A percentile compares a stretch with the other conserved stretches of the same genome.
phyloP scores from a whole-genome alignment of 305 asterid genomes.

The Striga hermonthica region DNA sequence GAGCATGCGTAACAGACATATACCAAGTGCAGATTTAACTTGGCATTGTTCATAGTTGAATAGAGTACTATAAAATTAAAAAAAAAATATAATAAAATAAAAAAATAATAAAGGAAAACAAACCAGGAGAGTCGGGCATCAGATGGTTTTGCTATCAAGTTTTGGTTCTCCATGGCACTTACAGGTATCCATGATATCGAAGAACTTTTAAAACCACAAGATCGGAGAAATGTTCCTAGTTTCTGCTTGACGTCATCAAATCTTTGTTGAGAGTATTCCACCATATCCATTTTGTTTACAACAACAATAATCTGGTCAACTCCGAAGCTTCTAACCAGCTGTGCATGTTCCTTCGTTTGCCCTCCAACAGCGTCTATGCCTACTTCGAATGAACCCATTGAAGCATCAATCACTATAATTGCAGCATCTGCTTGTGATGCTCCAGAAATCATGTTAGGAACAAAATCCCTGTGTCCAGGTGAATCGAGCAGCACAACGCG shows the following conservation, averaged over 20 bases:
- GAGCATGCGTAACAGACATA: too few relatives aligned
- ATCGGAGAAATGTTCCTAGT: conserved; percentile 70
- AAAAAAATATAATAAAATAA: neutral
- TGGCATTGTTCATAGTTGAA: too few relatives aligned
- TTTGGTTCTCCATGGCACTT: conserved; percentile 94
- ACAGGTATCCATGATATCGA: conserved; percentile 77
- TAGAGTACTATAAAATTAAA: neutral
- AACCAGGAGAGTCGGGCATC: conserved; percentile 73
- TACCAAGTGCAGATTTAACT: too few relatives aligned
- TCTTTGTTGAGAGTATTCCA: conserved; percentile 75
- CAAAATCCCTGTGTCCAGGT: conserved; percentile 97
- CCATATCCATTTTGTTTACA: conserved; percentile 93
- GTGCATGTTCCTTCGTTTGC: conserved; percentile 94
- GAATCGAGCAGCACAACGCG: conserved; percentile 91
- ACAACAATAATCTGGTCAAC: conserved; percentile 85
- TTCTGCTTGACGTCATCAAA: conserved; percentile 71
- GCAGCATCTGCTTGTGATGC: conserved; percentile 99
- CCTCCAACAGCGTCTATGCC: conserved; percentile 84
- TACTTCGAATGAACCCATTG: conserved; percentile 87
- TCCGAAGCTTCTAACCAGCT: conserved; percentile 90
- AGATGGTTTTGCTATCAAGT: conserved; percentile 62
- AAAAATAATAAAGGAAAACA: conserved; percentile 31
- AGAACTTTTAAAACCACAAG: conserved; percentile 85
- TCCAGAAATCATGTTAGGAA: conserved; percentile 98
- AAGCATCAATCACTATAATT: conserved; percentile 85